Percentiles rank a stretch among this genome's conserved stretches.
Evolutionary conservation across 169 alveolate genomes (phyloP).

Genomic region (Pseudocohnilembus persalinus): DNA sequence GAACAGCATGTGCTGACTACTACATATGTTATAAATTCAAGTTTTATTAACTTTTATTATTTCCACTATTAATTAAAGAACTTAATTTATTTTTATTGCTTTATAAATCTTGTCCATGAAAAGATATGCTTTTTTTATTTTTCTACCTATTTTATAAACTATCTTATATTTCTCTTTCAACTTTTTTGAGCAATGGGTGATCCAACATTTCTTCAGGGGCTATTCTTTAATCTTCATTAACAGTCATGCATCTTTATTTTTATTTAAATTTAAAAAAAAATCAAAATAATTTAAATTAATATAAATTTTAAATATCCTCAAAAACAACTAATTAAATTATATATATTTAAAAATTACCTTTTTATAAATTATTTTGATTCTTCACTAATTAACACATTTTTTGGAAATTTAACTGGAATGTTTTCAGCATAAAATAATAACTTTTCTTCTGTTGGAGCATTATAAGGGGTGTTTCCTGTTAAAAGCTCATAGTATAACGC

Average conservation of each 20-base stretch:
- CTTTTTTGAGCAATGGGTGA: neutral
- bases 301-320: no score
- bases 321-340: neutral
- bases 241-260: neutral
- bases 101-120: no score
- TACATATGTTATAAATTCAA: no score
- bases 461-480: slow-evolving; percentile 42
- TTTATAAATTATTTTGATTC: slow-evolving; percentile 25
- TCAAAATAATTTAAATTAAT: no score
- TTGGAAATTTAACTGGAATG: slow-evolving; percentile 37
- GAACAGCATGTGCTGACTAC: no score
- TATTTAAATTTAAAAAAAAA: no score
- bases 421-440: slow-evolving; percentile 17
- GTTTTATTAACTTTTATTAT: no score
- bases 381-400: slow-evolving; percentile 9
- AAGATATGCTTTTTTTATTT: no score
- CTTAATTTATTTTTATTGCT: no score
- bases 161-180: no score
- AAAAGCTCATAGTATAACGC: slow-evolving; percentile 29
- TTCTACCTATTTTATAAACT: no score
- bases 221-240: neutral
- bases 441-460: slow-evolving; percentile 40
- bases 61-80: no score
- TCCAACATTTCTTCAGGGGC: neutral
- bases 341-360: neutral